Evolutionary conservation across 1,284 basidiomycete genomes (phyloP), one percentile per base, ranked within the genome.

Genomic region (Cutaneotrichosporon spelunceum): DNA sequence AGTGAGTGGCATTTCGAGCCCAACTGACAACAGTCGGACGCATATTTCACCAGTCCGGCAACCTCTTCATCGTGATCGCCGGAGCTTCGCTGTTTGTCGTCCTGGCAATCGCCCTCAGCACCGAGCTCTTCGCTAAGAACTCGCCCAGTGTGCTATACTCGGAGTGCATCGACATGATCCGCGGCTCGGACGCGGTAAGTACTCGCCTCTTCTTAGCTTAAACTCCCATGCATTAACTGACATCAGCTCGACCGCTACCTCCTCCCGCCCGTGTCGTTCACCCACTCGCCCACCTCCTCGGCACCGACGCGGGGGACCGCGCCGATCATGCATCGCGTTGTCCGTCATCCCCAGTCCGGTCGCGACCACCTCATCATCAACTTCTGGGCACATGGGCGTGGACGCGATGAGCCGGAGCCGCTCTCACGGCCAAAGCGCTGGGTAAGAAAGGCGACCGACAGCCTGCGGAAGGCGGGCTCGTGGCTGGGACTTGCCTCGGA

Each of bases 51-150:
- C 85, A 87, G 67, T 90, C 89, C 36, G 86, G 89, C 8, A 94
- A 93, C 70, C 76, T 94, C 16, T 83, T 86, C 8, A 88, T 96
- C 56, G 92, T 96, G 66, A 71, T 93, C 6, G 78, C 92, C 50
- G 91, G 91, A 34, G 91, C 89, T 24, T 88, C 87, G 33, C 82
- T 91, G 34, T 91, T 90, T 48, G 86, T 87, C 10, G 82, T 94
- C 53, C 83, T 94, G 39, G 81, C 88, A n/a, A 92, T 94, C 69
- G 88, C 90, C 13, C 83, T 94, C 36, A 88, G 88, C 13, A 89
- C 90, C 24, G 92, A 95, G 78, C 83, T 96, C 7, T 94, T 95
- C 78, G 93, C 92, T 16, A 88, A 85, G 73, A 97, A 96, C 79
- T 94, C 91, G 30, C 91, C 93, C 1, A 92, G 91, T 1, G 91